Conservation (phyloP, 148 eudicot genomes). For the Pharnaceum exiguum region DNA sequence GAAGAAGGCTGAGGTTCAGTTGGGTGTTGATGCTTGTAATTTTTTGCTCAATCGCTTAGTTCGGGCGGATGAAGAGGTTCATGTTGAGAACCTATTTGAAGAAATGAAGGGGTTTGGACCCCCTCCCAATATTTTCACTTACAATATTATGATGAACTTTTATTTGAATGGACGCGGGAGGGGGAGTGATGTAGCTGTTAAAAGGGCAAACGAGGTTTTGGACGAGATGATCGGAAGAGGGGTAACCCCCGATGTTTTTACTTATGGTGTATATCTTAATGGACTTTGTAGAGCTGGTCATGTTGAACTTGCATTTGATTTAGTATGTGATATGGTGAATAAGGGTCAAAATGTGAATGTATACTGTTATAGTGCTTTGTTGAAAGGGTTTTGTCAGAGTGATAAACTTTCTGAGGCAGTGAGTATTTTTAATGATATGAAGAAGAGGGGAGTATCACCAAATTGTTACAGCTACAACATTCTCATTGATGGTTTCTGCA, state of each 20-base stretch:
- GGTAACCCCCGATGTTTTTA: conserved; percentile 34
- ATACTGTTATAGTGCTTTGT: conserved; percentile 43
- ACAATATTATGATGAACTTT: conserved; percentile 38
- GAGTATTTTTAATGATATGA: conserved; percentile 41
- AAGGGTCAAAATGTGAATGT: conserved; percentile 11
- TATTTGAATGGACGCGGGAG: conserved; percentile 25
- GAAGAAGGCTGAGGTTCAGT: conserved; percentile 28
- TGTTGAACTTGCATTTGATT: conserved; percentile 28
- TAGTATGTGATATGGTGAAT: conserved; percentile 8
- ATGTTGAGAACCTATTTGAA: conserved; percentile 29
- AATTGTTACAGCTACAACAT: conserved; percentile 46
- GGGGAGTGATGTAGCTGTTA: conserved; percentile 15
- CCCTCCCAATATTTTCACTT: conserved; percentile 37
- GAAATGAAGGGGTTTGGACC: conserved; percentile 45
- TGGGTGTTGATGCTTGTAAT: conserved; percentile 38
- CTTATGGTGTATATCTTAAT: conserved; percentile 30
- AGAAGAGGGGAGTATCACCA: conserved; percentile 33
- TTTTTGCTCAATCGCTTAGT: conserved; percentile 51
- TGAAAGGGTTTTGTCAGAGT: conserved; percentile 29
- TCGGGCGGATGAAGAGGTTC: conserved; percentile 23
- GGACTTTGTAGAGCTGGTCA: conserved; percentile 42
- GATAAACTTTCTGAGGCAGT: conserved; percentile 32
- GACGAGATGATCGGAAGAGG: conserved; percentile 37
- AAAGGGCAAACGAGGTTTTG: conserved; percentile 22
- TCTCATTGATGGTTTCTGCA: conserved; percentile 38